Evolutionary conservation across 2,329 filamentous ascomycete species (phyloP).

Genomic region (Verticillium dahliae): DNA sequence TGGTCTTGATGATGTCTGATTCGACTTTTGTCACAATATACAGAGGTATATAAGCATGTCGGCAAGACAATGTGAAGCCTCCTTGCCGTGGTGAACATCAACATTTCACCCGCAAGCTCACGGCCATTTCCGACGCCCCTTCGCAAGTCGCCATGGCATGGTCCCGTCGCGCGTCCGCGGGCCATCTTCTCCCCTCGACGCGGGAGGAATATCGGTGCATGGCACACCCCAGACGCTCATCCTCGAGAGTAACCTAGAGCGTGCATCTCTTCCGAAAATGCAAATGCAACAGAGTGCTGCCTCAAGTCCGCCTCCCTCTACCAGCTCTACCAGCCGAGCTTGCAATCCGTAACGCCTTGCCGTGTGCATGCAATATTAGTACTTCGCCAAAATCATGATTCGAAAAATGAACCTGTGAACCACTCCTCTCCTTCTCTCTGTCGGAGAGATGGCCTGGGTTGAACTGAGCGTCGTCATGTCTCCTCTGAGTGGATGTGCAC

Average conservation of each 20-base stretch:
- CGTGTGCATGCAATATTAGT: neutral
- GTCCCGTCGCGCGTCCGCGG: no score
- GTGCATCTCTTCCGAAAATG: neutral
- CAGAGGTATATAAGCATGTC: no score
- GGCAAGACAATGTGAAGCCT: no score
- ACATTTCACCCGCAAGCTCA: no score
- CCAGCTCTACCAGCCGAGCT: neutral
- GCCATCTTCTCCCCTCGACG: neutral
- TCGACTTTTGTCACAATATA: no score
- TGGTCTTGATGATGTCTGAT: no score
- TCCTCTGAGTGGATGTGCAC: neutral
- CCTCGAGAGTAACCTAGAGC: neutral
- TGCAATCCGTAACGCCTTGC: constrained; percentile 1
- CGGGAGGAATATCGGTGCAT: neutral
- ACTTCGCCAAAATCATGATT: neutral
- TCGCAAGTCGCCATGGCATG: no score
- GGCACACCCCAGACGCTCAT: neutral
- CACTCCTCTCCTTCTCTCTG: neutral
- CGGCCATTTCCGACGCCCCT: no score
- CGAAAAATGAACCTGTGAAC: no score
- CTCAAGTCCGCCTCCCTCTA: neutral
- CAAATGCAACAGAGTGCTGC: neutral
- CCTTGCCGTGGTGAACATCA: no score
- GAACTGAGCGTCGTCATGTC: neutral
- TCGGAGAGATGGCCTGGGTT: no score